Evolutionary conservation across 495 filamentous ascomycete species (phyloP).

Genomic region (Xeromyces bisporus): DNA sequence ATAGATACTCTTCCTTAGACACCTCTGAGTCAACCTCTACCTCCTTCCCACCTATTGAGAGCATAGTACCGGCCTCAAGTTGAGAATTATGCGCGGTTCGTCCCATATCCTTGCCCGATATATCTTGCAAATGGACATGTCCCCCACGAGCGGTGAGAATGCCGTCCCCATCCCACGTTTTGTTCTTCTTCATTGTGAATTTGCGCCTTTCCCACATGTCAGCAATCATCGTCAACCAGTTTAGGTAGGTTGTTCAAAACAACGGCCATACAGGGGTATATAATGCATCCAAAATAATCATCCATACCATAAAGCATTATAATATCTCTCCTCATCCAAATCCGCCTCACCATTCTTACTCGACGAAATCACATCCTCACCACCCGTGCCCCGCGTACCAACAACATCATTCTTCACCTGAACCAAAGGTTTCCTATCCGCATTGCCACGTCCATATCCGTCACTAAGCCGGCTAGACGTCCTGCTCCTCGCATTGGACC

Average conservation of each 20-base stretch:
- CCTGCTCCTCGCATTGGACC: background rate
- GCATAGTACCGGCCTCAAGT: constrained; percentile 42
- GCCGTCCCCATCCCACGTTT: constrained; percentile 79
- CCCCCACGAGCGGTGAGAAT: constrained; percentile 41
- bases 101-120: constrained; percentile 52
- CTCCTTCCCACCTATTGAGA: constrained; percentile 56
- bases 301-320: constrained; percentile 48
- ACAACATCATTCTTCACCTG: constrained; percentile 16
- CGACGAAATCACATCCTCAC: background rate
- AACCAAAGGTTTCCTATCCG: constrained; percentile 14
- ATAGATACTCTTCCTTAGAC: constrained; percentile 43
- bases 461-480: too few relatives aligned
- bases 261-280: constrained; percentile 1
- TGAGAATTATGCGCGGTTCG: constrained; percentile 33
- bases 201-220: constrained; percentile 41
- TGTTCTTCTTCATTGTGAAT: constrained; percentile 63
- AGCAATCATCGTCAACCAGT: too few relatives aligned
- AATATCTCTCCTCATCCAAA: constrained; percentile 36
- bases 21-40: constrained; percentile 56
- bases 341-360: constrained; percentile 6
- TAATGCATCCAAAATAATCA: constrained; percentile 1
- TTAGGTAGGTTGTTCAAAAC: too few relatives aligned
- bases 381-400: constrained; percentile 3
- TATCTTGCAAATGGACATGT: constrained; percentile 45
- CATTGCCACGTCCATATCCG: too few relatives aligned